Percentiles rank a stretch among this genome's conserved stretches.
Conservation (phyloP, 139 green algal species). For the Ettlia oleoabundans region DNA sequence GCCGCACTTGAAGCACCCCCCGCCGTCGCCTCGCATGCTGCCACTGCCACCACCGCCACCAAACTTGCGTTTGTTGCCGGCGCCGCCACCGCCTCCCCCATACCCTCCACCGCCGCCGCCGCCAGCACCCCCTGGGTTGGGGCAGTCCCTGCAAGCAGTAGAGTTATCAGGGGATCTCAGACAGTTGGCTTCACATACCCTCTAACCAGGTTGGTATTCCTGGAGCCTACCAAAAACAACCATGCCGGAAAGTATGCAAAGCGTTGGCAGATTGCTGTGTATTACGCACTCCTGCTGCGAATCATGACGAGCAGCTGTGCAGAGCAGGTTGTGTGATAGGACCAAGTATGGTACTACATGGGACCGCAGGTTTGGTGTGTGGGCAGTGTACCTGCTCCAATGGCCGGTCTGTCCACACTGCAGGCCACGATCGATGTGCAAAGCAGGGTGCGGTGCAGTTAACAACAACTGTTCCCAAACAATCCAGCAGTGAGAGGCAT, state of each 20-base stretch:
- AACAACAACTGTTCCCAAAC: no score
- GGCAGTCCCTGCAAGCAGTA: not conserved
- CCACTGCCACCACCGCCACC: conserved; percentile 10
- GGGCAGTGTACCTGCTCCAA: not conserved
- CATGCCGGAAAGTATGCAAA: no score
- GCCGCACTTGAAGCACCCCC: conserved; percentile 35
- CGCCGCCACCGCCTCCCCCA: not conserved
- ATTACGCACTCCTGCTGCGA: no score
- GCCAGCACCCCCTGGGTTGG: not conserved
- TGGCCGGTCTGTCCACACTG: conserved; percentile 10
- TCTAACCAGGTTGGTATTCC: not conserved
- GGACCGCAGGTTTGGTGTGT: not conserved
- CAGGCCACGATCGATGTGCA: no score
- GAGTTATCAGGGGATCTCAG: no score
- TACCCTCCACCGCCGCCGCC: conserved; percentile 1
- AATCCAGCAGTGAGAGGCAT: no score
- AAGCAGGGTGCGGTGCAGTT: no score
- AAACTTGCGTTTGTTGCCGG: conserved; percentile 15
- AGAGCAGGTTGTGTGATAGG: not conserved
- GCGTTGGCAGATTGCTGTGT: no score
- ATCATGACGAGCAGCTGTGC: not conserved
- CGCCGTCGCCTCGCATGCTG: not conserved
- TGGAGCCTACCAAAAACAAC: no score
- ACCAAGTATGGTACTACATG: not conserved
- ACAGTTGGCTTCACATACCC: no score